Base-by-base conservation (phyloP, 164 flowering plant genomes). In the Umbilicus rupestris region DNA sequence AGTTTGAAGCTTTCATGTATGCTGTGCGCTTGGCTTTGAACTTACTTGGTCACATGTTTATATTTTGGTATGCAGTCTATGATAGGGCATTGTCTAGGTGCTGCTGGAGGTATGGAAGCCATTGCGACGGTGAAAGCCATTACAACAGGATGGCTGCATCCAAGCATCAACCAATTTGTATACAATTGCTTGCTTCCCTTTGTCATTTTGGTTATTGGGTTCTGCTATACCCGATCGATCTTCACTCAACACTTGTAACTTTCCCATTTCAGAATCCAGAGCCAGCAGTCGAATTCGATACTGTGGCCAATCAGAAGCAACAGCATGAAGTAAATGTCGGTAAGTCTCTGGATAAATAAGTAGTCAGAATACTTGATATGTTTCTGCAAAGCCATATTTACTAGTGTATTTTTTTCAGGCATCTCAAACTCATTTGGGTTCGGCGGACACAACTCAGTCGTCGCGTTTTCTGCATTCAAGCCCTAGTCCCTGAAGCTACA, bases 71-170 rank as follows among this genome's bases (percentile, higher is more conserved):
- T 74, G 44, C 88, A 92, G 98, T 92, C 97, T 50, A 84, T 92
- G 97, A 92, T 92, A 62, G 98, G 96, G 47, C 98, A 92, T 71
- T 87, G 92, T 73, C 94, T 92, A 55, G 98, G 98, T 69, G 93
- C 98, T 64, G 86, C 98, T 58, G 98, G 98, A 31, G 96, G 98
- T 17, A 64, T 92, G 75, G 98, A 92, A 81, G 98, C 98, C 59
- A 89, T 90, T 72, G 96, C 98, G 37, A 82, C 92, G n/a, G 73
- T 92, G 42, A 92, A 92, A 70, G 92, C 95, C 70, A 87, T 90
- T 29, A 85, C 69, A 11, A 85, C 96, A 3, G 96, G 96, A 68
- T 92, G 98, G 98, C 70, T 90, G 79, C 96, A 90, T 84, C 98
- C 98, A 39, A 47, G 80, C 14, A 90, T 90, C 26, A 92, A 92